A percentile compares a stretch with the other conserved stretches of the same genome.
phyloP scores from a whole-genome alignment of 768 basidiomycete species.

The Suillus occidentalis region DNA sequence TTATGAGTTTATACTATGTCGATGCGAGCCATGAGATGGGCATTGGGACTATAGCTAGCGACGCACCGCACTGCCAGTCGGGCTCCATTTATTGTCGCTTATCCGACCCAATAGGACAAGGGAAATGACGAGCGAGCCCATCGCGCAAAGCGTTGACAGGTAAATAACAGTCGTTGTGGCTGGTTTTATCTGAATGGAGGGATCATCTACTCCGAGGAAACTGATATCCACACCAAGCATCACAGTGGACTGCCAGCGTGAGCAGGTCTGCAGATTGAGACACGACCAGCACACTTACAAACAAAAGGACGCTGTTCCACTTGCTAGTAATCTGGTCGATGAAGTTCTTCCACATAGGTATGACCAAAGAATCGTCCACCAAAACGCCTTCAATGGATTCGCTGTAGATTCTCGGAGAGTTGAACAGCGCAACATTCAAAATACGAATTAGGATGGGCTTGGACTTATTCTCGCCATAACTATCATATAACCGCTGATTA shows the following conservation, averaged over 20 bases:
- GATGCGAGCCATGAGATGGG: neutral
- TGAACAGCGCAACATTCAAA: conserved; percentile 37
- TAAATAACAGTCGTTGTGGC: conserved; percentile 36
- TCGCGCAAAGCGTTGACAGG: conserved; percentile 35
- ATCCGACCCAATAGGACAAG: conserved; percentile 39
- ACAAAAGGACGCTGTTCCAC: conserved; percentile 48
- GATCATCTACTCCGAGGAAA: conserved; percentile 40
- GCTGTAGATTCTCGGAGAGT: conserved; percentile 44
- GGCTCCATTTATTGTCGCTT: conserved; percentile 23
- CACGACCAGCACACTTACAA: conserved; percentile 33
- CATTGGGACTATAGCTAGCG: neutral
- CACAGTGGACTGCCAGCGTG: conserved; percentile 41
- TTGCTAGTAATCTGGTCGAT: conserved; percentile 42
- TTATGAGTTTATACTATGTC: conserved; percentile 20
- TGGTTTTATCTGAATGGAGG: conserved; percentile 10
- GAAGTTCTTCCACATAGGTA: conserved; percentile 39
- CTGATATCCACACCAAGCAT: conserved; percentile 54
- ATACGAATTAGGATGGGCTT: neutral
- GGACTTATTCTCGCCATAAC: neutral
- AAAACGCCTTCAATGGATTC: conserved; percentile 41
- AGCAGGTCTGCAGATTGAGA: neutral
- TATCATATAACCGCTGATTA: conserved; percentile 23
- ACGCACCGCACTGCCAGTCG: conserved; percentile 31
- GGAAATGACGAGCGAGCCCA: conserved; percentile 37
- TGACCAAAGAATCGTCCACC: conserved; percentile 43